phyloP scores from a whole-genome alignment of 345 rosid genomes.

The Ceriops zippeliana region DNA sequence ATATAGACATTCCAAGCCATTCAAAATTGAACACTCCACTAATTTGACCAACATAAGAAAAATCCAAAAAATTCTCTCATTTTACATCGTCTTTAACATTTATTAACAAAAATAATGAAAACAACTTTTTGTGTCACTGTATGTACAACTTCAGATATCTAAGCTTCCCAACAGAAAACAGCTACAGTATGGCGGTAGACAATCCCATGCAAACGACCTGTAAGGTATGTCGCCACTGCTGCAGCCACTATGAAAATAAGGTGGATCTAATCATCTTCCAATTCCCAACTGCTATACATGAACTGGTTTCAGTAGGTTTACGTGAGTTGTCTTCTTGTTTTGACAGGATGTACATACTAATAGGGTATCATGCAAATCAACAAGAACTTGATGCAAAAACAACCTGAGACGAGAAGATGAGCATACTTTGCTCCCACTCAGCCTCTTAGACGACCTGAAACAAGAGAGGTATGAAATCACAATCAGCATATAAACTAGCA shows the following conservation, averaged over 20 bases:
- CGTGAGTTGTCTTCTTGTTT: constrained; percentile 55
- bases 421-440: constrained; percentile 84
- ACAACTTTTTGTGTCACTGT: constrained; percentile 19
- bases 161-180: constrained; percentile 37
- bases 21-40: constrained; percentile 19
- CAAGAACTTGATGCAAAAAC: constrained; percentile 68
- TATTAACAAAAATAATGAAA: constrained; percentile 22
- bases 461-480: constrained; percentile 42
- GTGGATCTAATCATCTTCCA: constrained; percentile 46
- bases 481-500: constrained; percentile 37
- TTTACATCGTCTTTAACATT: constrained; percentile 24
- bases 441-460: constrained; percentile 92
- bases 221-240: constrained; percentile 42
- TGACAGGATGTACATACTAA: constrained; percentile 41
- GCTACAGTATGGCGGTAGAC: constrained; percentile 43
- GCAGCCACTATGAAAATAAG: constrained; percentile 47
- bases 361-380: constrained; percentile 42
- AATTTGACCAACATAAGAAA: constrained; percentile 14
- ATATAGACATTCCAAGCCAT: constrained; percentile 28
- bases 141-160: constrained; percentile 46
- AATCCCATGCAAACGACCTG: constrained; percentile 36
- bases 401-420: constrained; percentile 71
- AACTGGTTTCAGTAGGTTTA: constrained; percentile 46
- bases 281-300: constrained; percentile 36
- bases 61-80: constrained; percentile 26